Percentiles rank a stretch among this genome's conserved stretches.
These are phyloP conservation scores for Porcisia hertigi DNA, from an alignment of 208 protist genomes.

Conservation along the genomic window DNA sequence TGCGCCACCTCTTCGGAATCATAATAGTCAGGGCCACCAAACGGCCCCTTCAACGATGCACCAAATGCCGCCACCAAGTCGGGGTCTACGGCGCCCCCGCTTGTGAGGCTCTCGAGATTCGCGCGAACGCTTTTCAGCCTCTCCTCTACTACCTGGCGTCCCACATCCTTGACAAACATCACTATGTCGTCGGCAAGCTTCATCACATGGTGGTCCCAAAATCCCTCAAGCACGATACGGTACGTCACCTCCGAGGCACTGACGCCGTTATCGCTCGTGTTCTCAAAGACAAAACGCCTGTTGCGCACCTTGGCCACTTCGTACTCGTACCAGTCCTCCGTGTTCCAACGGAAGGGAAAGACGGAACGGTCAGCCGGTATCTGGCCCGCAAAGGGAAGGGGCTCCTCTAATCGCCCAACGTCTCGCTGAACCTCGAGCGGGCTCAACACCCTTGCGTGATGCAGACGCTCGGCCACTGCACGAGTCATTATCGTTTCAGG, in stretches of 20 bases:
- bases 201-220: constrained; percentile 90
- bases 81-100: constrained; percentile 51
- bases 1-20: constrained; percentile 78
- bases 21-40: constrained; percentile 68
- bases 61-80: constrained; percentile 71
- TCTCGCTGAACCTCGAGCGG: constrained; percentile 82
- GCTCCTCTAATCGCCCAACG: constrained; percentile 68
- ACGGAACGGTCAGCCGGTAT: constrained; percentile 46
- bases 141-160: constrained; percentile 72
- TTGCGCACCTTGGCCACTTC: constrained; percentile 87
- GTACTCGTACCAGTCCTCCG: constrained; percentile 92
- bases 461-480: constrained; percentile 51
- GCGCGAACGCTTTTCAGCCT: constrained; percentile 67
- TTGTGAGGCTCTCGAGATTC: constrained; percentile 40
- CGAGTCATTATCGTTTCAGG: constrained; percentile 73
- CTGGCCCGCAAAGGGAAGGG: constrained; percentile 71
- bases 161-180: constrained; percentile 87
- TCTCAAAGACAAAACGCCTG: constrained; percentile 85
- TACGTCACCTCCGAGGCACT: constrained; percentile 82
- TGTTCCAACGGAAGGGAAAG: constrained; percentile 87
- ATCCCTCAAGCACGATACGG: constrained; percentile 80
- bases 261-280: constrained; percentile 53
- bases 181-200: constrained; percentile 88
- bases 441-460: constrained; percentile 49
- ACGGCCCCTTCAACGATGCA: constrained; percentile 49